Conservation (phyloP, 2,329 filamentous ascomycete genomes). For the Fusarium lyarnte region DNA sequence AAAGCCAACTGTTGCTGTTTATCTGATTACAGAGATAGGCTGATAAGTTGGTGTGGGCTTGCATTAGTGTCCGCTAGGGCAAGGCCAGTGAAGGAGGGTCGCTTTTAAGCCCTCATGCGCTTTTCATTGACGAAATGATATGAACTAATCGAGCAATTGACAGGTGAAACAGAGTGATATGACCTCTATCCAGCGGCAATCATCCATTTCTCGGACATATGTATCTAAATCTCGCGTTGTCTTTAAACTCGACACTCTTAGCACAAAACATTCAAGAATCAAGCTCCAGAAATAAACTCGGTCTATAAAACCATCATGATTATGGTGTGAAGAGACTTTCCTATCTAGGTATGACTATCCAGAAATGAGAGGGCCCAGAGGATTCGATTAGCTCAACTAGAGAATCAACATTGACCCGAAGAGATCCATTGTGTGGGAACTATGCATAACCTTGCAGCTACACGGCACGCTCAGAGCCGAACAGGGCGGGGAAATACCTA, state of each 20-base stretch:
- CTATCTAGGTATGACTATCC: constrained; percentile 9
- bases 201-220: background rate
- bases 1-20: constrained; percentile 8
- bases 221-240: background rate
- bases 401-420: background rate
- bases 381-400: background rate
- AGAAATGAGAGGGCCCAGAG: constrained; percentile 8
- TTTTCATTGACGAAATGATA: background rate
- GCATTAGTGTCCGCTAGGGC: constrained; percentile 27
- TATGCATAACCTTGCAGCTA: constrained; percentile 16
- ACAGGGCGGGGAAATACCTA: constrained; percentile 8
- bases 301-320: background rate
- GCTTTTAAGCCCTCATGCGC: background rate
- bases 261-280: background rate
- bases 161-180: background rate
- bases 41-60: background rate
- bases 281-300: background rate
- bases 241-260: background rate
- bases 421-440: constrained; percentile 1
- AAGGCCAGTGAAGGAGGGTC: constrained; percentile 8
- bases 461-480: constrained; percentile 31
- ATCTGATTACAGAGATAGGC: constrained; percentile 6
- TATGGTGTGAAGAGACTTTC: constrained; percentile 1
- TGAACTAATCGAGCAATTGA: background rate
- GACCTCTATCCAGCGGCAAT: background rate